Base-by-base conservation (phyloP, 164 flowering plant species). In the Berberis thunbergii region DNA sequence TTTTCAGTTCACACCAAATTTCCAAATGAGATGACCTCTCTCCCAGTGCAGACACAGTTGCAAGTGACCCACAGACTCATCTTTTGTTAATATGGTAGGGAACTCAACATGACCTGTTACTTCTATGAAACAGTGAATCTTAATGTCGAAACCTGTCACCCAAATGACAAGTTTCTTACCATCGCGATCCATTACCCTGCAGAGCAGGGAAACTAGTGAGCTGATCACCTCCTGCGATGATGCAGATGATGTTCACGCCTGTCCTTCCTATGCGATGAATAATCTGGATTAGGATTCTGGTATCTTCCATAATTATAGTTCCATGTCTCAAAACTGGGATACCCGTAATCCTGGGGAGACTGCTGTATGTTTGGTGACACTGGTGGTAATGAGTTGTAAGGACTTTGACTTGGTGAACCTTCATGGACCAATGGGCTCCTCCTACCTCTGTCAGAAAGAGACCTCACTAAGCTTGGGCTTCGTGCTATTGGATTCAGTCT, bases 371-470 rank as follows among this genome's bases (percentile, higher is more conserved):
- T 63, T 43, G 79, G 66, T n/a, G 75, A 69, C 7, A 67, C 66
- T 0, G 26, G 26, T 26, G 26, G 26, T 26, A 26, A 64, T 78
- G 64, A 11, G 59, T 42, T 60, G 54, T 43, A 26, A 49, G 80
- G 66, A 59, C 64, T 71, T 49, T 68, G 73, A 69, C 61, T 56
- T 2, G 66, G 65, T 12, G 74, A 71, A 72, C 63, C 78, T 45
- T 80, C 87, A 64, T 66, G 77, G 6, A 49, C 66, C 62, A 60
- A 64, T 49, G 84, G 78, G 72, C 78, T 80, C 71, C 80, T 62
- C 66, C 86, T 69, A 6, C 79, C 80, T 74, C 87, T 78, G 54
- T 87, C 89, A 50, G 87, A 77, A 6, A 64, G 26, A 54, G 85
- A 75, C 65, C 92, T 79, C 46, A 76, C 77, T 49, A 63, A 59